Evolutionary conservation across 148 eudicot genomes (phyloP).

Genomic region (Fallopia convolvulus): DNA sequence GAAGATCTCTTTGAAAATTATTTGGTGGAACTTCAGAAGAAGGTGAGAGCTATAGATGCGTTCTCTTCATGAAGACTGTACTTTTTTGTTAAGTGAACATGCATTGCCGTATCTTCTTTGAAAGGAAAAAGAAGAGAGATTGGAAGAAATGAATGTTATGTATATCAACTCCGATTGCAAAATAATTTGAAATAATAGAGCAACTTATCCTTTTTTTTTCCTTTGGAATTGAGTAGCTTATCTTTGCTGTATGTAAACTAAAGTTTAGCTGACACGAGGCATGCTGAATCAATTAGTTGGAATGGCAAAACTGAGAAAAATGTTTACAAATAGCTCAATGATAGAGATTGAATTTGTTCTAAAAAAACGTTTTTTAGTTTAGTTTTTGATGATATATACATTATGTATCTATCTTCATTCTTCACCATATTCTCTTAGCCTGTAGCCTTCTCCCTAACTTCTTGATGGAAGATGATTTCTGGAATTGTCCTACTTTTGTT

Average conservation of each 20-base stretch:
- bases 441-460: neutral
- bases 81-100: neutral
- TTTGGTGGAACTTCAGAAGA: slow-evolving; percentile 84
- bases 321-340: neutral
- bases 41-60: slow-evolving; percentile 30
- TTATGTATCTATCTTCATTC: neutral
- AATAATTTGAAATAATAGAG: neutral
- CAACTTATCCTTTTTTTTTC: no score
- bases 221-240: neutral
- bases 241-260: neutral
- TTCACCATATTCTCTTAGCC: neutral
- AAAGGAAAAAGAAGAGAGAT: neutral
- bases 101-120: neutral
- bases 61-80: neutral
- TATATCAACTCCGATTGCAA: neutral
- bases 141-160: neutral
- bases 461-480: neutral
- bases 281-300: neutral
- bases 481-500: neutral
- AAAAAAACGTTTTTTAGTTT: neutral
- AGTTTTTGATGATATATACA: neutral
- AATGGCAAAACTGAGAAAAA: neutral
- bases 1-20: slow-evolving; percentile 88
- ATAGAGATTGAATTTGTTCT: neutral
- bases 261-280: neutral